phyloP scores from a whole-genome alignment of 108 stramenopile genomes.

The Nitzschia sp. region DNA sequence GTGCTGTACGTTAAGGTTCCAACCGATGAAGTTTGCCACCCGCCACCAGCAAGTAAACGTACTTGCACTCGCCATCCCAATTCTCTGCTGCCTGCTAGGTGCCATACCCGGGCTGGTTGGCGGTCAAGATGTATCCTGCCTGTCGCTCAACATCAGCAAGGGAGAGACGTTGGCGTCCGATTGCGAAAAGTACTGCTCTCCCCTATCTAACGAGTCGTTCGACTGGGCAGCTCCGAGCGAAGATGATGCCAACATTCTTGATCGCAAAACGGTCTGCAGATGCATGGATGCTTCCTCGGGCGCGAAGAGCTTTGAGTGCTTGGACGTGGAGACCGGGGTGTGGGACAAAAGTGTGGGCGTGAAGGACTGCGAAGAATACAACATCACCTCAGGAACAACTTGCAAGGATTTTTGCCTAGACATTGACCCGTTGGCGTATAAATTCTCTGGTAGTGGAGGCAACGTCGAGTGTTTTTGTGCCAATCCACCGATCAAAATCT shows the following conservation, averaged over 20 bases:
- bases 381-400: conserved; percentile 14
- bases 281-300: conserved; percentile 1
- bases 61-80: too few species aligned
- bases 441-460: conserved; percentile 8
- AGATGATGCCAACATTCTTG: conserved; percentile 8
- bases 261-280: conserved; percentile 27
- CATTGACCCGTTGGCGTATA: conserved; percentile 24
- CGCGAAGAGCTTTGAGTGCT: conserved; percentile 20
- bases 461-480: conserved; percentile 8
- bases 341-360: conserved; percentile 16
- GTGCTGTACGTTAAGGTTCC: too few species aligned
- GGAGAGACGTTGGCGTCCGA: conserved; percentile 5
- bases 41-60: too few species aligned
- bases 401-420: conserved; percentile 25
- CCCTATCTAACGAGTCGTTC: conserved; percentile 5
- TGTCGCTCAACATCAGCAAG: conserved; percentile 6
- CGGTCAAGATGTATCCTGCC: conserved; percentile 17
- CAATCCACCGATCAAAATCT: not conserved
- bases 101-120: too few species aligned
- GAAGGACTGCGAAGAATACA: conserved; percentile 16
- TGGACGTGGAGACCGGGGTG: conserved; percentile 7
- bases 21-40: too few species aligned
- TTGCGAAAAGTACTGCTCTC: conserved; percentile 8
- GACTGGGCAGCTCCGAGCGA: conserved; percentile 19
- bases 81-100: too few species aligned